phyloP scores from a whole-genome alignment of 2,329 filamentous ascomycete species.

The Scedosporium apiospermum region DNA sequence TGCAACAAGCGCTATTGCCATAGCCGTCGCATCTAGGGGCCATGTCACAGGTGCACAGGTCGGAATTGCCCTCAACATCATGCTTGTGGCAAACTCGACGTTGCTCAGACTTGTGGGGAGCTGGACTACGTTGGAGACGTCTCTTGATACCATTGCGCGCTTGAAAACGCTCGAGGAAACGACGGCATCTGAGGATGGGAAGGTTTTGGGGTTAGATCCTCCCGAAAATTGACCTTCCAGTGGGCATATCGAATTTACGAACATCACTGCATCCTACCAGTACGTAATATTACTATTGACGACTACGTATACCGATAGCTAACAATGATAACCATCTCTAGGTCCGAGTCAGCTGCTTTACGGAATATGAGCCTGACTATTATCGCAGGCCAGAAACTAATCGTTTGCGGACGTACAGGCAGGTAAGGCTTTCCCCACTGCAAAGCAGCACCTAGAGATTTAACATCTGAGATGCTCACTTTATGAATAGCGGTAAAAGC shows the following conservation, averaged over 20 bases:
- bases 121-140: slow-evolving; percentile 28
- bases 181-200: slow-evolving; percentile 18
- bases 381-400: slow-evolving; percentile 33
- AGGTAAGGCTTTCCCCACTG: slow-evolving; percentile 5
- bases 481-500: slow-evolving; percentile 33
- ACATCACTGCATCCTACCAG: slow-evolving; percentile 18
- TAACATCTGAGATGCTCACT: background rate
- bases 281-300: slow-evolving; percentile 6
- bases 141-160: slow-evolving; percentile 23
- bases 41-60: slow-evolving; percentile 11
- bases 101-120: slow-evolving; percentile 20
- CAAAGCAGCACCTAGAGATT: slow-evolving; percentile 7
- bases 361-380: slow-evolving; percentile 12
- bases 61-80: slow-evolving; percentile 20
- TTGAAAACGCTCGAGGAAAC: slow-evolving; percentile 20
- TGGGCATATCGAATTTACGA: slow-evolving; percentile 17
- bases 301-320: background rate
- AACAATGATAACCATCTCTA: background rate
- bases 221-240: slow-evolving; percentile 17
- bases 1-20: slow-evolving; percentile 19
- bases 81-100: slow-evolving; percentile 22
- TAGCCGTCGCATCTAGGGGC: slow-evolving; percentile 22
- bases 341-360: slow-evolving; percentile 9
- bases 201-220: background rate
- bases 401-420: slow-evolving; percentile 41